Base-by-base conservation (phyloP, 2,329 filamentous ascomycete species). In the Nemania bipapillata region DNA sequence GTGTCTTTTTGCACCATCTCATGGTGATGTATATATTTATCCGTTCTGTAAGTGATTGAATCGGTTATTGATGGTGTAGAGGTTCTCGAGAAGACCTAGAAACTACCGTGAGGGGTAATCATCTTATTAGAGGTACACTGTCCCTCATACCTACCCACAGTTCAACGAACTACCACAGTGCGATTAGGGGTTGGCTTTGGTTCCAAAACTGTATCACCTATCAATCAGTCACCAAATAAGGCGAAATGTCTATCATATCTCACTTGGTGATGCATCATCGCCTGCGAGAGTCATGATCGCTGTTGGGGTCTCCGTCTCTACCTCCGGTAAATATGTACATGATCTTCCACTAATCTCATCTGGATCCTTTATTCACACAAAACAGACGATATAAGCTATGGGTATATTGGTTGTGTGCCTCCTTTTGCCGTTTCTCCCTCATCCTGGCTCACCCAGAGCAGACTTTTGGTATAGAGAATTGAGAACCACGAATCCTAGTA, bases 281-380 rank as follows among this genome's bases (percentile, higher is more conserved):
- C 15, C 22, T 15, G 15, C 20, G 24, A 28, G 50, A 35, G 17
- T 40, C 4, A 22, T 37, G 22, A n/a, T 15, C n/a, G 30, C 12
- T 32, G 8, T 35, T 24, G 40, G 49, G 22, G 35, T 28, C n/a
- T 47, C 49, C n/a, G 20, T 17, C 17, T 42, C 24, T 24, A 20
- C 12, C 28, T 22, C 54, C 49, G n/a, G 40, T 3, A 20, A 32
- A 30, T 45, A 58, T 64, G 49, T 59, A 64, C 49, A 63, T 28
- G 52, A 60, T 56, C 32, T 54, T 30, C 40, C 24, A 30, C 42
- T 30, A 37, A 20, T 64, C 17, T 24, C 45, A 45, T 26, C n/a
- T 11, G 30, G 20, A 58, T 32, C 40, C 20, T 28, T 45, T 22
- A 50, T 40, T 20, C 52, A 24, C 30, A 54, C 37, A 30, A 24